A percentile compares a stretch with the other conserved stretches of the same genome.
phyloP scores from a whole-genome alignment of 257 asterid genomes.

The Leptodermis oblonga region DNA sequence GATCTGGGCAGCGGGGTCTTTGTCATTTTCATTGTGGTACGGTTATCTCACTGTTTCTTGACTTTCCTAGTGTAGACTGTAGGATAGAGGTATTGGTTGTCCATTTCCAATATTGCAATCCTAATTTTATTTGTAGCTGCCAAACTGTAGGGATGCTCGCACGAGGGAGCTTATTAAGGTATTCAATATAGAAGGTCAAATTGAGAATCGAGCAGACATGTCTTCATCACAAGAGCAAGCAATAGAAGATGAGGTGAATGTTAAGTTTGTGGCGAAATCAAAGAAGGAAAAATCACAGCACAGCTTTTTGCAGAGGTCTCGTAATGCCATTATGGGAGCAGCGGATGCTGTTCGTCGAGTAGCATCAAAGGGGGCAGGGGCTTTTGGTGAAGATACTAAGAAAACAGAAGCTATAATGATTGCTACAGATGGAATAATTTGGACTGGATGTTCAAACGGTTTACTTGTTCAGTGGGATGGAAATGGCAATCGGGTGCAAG shows the following conservation, averaged over 20 bases:
- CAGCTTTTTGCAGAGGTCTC: slow-evolving; percentile 79
- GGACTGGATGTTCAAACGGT: slow-evolving; percentile 91
- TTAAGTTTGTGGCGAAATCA: slow-evolving; percentile 60
- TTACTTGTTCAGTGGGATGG: slow-evolving; percentile 94
- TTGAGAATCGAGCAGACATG: slow-evolving; percentile 67
- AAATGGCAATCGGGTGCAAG: slow-evolving; percentile 79
- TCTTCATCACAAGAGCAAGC: slow-evolving; percentile 57
- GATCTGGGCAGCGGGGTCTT: slow-evolving; percentile 81
- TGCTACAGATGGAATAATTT: slow-evolving; percentile 72
- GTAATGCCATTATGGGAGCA: slow-evolving; percentile 94
- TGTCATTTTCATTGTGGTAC: slow-evolving; percentile 83
- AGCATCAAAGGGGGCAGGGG: slow-evolving; percentile 75
- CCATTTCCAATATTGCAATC: not conserved
- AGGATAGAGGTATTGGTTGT: too few relatives aligned
- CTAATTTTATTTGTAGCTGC: slow-evolving; percentile 19
- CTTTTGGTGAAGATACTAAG: slow-evolving; percentile 60
- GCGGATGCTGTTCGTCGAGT: slow-evolving; percentile 97
- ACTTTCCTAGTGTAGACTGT: not conserved
- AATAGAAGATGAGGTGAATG: slow-evolving; percentile 70
- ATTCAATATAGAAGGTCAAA: slow-evolving; percentile 74
- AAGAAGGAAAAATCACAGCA: slow-evolving; percentile 81
- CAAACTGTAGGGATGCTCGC: slow-evolving; percentile 79
- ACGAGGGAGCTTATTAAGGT: slow-evolving; percentile 84
- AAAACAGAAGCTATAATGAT: slow-evolving; percentile 75
- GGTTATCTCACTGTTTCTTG: slow-evolving; percentile 12